These are phyloP conservation scores for Hordeum pubiflorum DNA, from an alignment of 202 grass and related monocot species.

Conservation along the genomic window DNA sequence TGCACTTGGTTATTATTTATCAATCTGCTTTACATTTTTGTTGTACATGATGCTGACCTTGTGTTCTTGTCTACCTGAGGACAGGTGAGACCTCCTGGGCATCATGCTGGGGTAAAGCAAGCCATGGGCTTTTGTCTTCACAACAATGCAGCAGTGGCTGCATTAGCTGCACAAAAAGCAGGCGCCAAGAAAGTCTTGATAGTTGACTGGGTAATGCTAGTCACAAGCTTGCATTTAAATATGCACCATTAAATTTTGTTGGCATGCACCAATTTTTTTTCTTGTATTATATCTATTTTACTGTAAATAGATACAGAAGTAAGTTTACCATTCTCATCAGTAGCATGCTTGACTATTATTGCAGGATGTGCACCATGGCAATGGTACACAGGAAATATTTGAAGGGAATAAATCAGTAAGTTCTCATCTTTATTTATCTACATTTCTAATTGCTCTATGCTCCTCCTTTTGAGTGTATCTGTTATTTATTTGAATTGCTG, in stretches of 20 bases:
- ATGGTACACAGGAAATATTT: slow-evolving; percentile 98
- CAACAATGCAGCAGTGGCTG: slow-evolving; percentile 90
- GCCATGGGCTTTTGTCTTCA: slow-evolving; percentile 99
- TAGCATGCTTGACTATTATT: slow-evolving; percentile 20
- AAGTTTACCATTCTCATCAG: background rate
- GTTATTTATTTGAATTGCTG: background rate
- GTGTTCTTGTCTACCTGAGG: slow-evolving; percentile 5
- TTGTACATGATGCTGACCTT: slow-evolving; percentile 6
- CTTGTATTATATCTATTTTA: background rate
- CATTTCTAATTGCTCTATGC: background rate
- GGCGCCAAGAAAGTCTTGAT: slow-evolving; percentile 95
- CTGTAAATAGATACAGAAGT: background rate
- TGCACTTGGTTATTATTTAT: background rate
- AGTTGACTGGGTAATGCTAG: slow-evolving; percentile 87
- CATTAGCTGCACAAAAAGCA: slow-evolving; percentile 82
- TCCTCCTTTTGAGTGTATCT: background rate
- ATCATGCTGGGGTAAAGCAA: slow-evolving; percentile 89
- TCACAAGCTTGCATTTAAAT: slow-evolving; percentile 21
- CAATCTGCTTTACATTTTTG: background rate
- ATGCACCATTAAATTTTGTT: slow-evolving; percentile 4
- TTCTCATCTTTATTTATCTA: background rate
- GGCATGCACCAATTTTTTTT: background rate
- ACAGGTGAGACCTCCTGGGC: slow-evolving; percentile 95
- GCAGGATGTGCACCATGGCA: slow-evolving; percentile 98
- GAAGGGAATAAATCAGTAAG: slow-evolving; percentile 76